Evolutionary conservation across 2,329 filamentous ascomycete genomes (phyloP), one percentile per base, ranked within the genome.

Genomic region (Fusarium odoratissimum): DNA sequence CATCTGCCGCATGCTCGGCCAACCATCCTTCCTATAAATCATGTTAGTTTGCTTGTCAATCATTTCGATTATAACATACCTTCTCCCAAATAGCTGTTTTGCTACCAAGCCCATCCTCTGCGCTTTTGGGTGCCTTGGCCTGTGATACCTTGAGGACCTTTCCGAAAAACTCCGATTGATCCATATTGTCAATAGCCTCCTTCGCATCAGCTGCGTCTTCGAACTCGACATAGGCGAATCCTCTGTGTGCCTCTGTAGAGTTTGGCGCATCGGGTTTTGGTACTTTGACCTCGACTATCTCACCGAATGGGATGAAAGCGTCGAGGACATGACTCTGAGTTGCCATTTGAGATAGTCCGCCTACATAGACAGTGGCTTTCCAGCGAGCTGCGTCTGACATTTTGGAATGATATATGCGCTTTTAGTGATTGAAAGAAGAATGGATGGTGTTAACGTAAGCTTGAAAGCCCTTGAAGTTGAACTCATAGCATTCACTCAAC

Each of bases 121-220:
- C 89, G 76, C 94, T 94, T 86, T 97, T 98, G 71, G 96, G 94
- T 37, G 94, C 91, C 82, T 97, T 99, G 46, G 97, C 97, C 61
- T 92, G 89, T 48, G 94, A 95, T 57, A 98, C 95, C 81, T 95
- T 97, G 81, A 99, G 92, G 19, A 96, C 92, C 67, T 94, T 90
- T 16, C 96, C 97, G 80, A 95, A 98, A 49, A 99, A 89, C 84
- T 98, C 95, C 68, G 95, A 93, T 81, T 97, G 95, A 80, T 99
- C 94, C 95, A 99, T 98, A 80, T 99, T 99, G 86, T 98, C 95
- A 81, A 99, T 97, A 56, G 96, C 96, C 83, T 98, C 95, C 78
- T 91, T 91, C 33, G 95, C 95, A 83, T 99, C 96, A 64, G 92
- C 90, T 17, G 91, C 88, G 64, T 94, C 89, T 77, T 98, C 95